phyloP scores from a whole-genome alignment of 345 rosid genomes.

The Aethionema arabicum region DNA sequence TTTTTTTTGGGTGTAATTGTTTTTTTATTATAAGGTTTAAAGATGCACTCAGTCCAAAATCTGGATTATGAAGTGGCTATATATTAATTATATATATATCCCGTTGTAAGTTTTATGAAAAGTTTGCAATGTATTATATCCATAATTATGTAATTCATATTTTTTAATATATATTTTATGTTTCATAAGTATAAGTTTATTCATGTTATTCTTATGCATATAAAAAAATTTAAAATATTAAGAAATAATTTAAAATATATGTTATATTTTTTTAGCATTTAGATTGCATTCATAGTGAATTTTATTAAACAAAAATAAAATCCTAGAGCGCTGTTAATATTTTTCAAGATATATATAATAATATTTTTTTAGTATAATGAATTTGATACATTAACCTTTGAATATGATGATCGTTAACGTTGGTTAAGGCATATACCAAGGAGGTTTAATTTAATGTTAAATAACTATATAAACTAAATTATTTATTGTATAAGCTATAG shows the following conservation, averaged over 20 bases:
- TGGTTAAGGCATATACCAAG: slow-evolving; percentile 46
- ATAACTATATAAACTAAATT: not conserved
- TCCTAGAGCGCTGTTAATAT: too few relatives aligned
- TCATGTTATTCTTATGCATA: too few relatives aligned
- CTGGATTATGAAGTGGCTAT: slow-evolving; percentile 53
- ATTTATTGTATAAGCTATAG: not conserved
- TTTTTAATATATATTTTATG: slow-evolving; percentile 12
- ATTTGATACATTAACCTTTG: slow-evolving; percentile 13
- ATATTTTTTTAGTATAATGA: not conserved
- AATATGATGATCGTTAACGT: slow-evolving; percentile 30
- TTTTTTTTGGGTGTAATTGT: slow-evolving; percentile 35
- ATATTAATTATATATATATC: slow-evolving; percentile 26
- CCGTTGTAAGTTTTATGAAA: slow-evolving; percentile 24
- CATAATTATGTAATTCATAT: slow-evolving; percentile 22
- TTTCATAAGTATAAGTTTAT: not conserved
- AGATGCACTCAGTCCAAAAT: slow-evolving; percentile 49
- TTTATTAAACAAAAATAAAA: too few relatives aligned
- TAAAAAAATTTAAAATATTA: too few relatives aligned
- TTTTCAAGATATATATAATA: too few relatives aligned
- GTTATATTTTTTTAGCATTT: too few relatives aligned
- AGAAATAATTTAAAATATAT: too few relatives aligned
- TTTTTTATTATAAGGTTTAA: slow-evolving; percentile 15
- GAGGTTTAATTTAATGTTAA: slow-evolving; percentile 15
- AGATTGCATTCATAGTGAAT: too few relatives aligned
- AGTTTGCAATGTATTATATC: slow-evolving; percentile 33